These are phyloP conservation scores for Pseudogymnoascus sp. DNA, from an alignment of 2,329 filamentous ascomycete species.

Conservation along the genomic window DNA sequence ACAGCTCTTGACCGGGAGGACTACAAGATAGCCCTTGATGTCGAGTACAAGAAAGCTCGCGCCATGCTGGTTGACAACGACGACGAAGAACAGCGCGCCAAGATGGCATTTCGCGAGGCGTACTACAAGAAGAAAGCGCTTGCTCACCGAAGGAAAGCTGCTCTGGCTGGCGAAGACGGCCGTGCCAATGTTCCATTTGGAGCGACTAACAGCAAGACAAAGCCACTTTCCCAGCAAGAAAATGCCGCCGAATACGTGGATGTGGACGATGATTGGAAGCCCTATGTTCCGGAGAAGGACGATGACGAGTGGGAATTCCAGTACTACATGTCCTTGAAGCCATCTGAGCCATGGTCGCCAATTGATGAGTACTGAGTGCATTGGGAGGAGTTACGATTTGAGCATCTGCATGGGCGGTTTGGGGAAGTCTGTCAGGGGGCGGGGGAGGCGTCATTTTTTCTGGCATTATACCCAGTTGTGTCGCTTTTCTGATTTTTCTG, in stretches of 20 bases:
- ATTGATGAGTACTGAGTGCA: background rate
- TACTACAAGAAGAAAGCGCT: slow-evolving; percentile 9
- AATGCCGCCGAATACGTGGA: background rate
- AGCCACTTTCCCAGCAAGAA: slow-evolving; percentile 3
- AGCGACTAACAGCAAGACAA: background rate
- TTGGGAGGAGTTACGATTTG: background rate
- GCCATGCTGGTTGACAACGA: background rate
- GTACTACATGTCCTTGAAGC: slow-evolving; percentile 3
- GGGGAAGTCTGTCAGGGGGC: background rate
- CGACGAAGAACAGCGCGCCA: background rate
- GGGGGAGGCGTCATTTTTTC: background rate
- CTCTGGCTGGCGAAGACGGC: background rate
- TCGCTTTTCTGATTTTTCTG: background rate
- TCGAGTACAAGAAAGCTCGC: slow-evolving; percentile 1
- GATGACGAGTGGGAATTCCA: background rate
- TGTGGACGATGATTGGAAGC: background rate
- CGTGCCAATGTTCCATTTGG: background rate
- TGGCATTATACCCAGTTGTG: background rate
- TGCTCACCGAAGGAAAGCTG: background rate
- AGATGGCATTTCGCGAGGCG: background rate
- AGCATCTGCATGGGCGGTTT: background rate
- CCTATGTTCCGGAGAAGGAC: background rate
- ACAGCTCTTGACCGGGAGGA: background rate
- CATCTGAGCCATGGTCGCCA: background rate
- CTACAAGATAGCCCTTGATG: background rate